phyloP scores from a whole-genome alignment of 192 early-diverging fungal genomes.

The Coemansia guatemalensis region DNA sequence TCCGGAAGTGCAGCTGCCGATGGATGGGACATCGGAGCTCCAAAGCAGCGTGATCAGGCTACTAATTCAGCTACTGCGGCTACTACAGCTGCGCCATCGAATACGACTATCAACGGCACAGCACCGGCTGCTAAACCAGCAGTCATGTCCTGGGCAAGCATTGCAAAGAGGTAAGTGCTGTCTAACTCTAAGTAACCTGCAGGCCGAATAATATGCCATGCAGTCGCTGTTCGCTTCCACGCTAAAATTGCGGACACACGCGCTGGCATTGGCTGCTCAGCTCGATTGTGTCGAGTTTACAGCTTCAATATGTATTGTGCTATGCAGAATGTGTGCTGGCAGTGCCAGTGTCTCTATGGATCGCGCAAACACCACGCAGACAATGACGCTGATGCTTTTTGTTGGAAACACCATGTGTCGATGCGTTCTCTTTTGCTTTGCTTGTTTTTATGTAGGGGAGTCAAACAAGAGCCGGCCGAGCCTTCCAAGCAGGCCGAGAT shows the following conservation, averaged over 20 bases:
- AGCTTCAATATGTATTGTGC: slow-evolving; percentile 21
- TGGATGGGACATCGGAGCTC: slow-evolving; percentile 15
- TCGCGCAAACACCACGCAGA: not conserved
- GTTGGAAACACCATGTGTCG: slow-evolving; percentile 1
- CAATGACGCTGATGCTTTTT: not conserved
- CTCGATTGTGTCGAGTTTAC: slow-evolving; percentile 6
- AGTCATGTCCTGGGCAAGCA: slow-evolving; percentile 56
- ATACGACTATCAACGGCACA: slow-evolving; percentile 13
- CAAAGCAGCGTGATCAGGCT: slow-evolving; percentile 15
- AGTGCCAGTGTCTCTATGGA: not conserved
- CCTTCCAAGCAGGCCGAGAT: slow-evolving; percentile 26
- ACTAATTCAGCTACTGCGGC: slow-evolving; percentile 2
- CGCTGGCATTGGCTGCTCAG: not conserved
- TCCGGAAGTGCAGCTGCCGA: too few species aligned
- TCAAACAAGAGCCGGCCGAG: slow-evolving; percentile 39
- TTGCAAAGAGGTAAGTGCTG: slow-evolving; percentile 49
- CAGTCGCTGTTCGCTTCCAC: not conserved
- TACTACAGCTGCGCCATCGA: slow-evolving; percentile 11
- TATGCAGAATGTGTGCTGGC: slow-evolving; percentile 6
- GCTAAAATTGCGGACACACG: not conserved
- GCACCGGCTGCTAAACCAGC: slow-evolving; percentile 44
- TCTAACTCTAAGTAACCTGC: slow-evolving; percentile 7
- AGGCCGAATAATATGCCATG: not conserved
- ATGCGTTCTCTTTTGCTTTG: not conserved
- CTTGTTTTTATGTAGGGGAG: slow-evolving; percentile 38